Evolutionary conservation across 768 basidiomycete species (phyloP), one percentile per base, ranked within the genome.

Genomic region (Sporobolomyces phaffii): DNA sequence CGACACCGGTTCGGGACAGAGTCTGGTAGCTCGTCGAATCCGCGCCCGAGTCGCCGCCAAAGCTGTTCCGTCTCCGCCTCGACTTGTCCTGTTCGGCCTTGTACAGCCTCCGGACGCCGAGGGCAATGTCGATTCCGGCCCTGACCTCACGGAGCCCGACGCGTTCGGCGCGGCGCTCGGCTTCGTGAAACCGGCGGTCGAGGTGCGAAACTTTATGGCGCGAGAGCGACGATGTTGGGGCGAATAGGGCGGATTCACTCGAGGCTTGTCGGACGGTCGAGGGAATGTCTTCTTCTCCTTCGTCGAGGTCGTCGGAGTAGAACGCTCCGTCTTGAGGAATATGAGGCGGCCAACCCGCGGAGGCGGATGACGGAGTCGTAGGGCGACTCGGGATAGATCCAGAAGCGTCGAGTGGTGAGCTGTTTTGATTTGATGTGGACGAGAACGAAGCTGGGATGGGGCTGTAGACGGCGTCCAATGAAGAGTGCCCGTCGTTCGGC

Each of bases 101-200:
- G 7, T 53, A 28, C 7, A 66, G 15, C 28, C 24, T 28, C 11
- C 48, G 3, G 7, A 66, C 34, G 2, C 62, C 61, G n/a, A 60
- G 44, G 28, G 64, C 69, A 38, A 66, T 24, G 7, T 61, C 50
- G 14, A 60, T 2, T 50, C 61, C 69, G 3, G 61, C 64, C 26
- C 40, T 34, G 4, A 51, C 2, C 43, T 29, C n/a, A n/a, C n/a
- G n/a, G n/a, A n/a, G n/a, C n/a, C n/a, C n/a, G n/a, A n/a, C n/a
- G n/a, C 9, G 3, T 44, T 28, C 40, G 47, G 4, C 24, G 34
- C 13, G 5, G 11, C 5, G 22, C 22, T 47, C 24, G 31, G 5
- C 4, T 15, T 41, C 17, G 28, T 56, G 54, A 40, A 56, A 56
- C 5, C 18, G 10, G 2, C 29, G 38, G 33, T 41, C 26, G 40